Base-by-base conservation (phyloP, 371 early-diverging fungal species). In the Mortierella sp. region DNA sequence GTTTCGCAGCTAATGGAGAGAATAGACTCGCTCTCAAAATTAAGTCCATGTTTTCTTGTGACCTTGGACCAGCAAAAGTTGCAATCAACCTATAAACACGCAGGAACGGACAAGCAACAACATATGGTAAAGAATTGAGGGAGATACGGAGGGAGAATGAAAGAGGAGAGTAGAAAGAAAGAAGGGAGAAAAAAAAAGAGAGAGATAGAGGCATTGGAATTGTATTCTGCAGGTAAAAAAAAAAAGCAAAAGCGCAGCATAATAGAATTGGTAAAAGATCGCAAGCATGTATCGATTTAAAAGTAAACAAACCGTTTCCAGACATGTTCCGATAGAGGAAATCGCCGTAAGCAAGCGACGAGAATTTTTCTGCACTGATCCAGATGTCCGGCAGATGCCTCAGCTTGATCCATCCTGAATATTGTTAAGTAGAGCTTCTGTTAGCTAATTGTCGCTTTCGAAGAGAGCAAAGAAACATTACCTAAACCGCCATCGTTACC, bases 251-350 rank as follows among this genome's bases (percentile, higher is more conserved):
- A 23, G 40, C 6, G n/a, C 47, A 47, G 47, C 17, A n/a, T n/a
- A 47, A 47, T 37, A 37, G 10, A 37, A 47, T 17, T n/a, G 17
- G n/a, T 47, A 47, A 17, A 47, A 19, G 19, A 15, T n/a, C 47
- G 3, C 22, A 40, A 26, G 7, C 43, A 47, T 23, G 40, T 19
- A 40, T 49, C 28, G 53, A 22, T n/a, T n/a, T n/a, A 47, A 47
- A 45, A 47, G n/a, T 13, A 17, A 23, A 77, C 78, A 72, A 78
- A 78, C 73, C 73, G 72, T 78, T 78, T 79, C 80, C 80, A 79
- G 45, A 79, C 53, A 51, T 63, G 51, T 1, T 70, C 74, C 10
- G 70, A 70, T 42, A 60, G 60, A 19, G 74, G 70, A 57, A 79
- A 79, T 63, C 75, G 66, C 3, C 45, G 61, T 6, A 74, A 28